Evolutionary conservation across 192 early-diverging fungal genomes (phyloP), one percentile per base, ranked within the genome.

Genomic region (Podila minutissima): DNA sequence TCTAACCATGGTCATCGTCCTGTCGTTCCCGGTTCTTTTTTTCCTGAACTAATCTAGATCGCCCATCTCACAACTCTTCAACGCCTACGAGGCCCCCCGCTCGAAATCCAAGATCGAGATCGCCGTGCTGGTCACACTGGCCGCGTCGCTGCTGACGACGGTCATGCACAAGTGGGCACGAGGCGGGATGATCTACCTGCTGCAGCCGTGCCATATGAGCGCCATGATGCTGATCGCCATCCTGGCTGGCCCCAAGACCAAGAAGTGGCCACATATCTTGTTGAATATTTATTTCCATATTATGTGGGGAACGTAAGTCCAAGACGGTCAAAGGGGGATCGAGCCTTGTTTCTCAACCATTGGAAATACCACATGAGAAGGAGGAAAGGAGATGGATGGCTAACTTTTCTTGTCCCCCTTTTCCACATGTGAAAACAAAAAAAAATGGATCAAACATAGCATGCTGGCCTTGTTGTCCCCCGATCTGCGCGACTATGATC

Each of bases 131-230:
- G 57, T 82, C 6, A 67, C 77, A 17, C 51, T 88, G 26, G 38
- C 78, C 2, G 62, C 67, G 15, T 88, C 88, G 1, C 66, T 88
- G 19, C 33, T 71, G 48, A 64, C 84, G 29, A 87, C 87, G 0
- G 60, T 76, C 6, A 37, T 55, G 19, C 88, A 89, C 12, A 89
- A 89, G 58, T 74, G 81, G 41, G 49, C 71, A 3, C 74, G 84
- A 4, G 74, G 73, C 26, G 86, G 83, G 22, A 22, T 79, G 38
- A 9, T 88, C 5, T 89, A 76, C 64, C 38, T 89, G 74, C 64
- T 89, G n/a, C 88, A 89, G 53, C 88, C 88, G 1, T 89, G 88
- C 68, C 88, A 89, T 67, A 83, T 89, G 84, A 87, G 82, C 26
- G 84, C 84, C 11, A 72, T 84, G 48, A 22, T 87, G 38, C 57